A percentile compares a stretch with the other conserved stretches of the same genome.
Conservation (phyloP, 805 yeast genomes). For the Tetrapisispora pingtungensis region DNA sequence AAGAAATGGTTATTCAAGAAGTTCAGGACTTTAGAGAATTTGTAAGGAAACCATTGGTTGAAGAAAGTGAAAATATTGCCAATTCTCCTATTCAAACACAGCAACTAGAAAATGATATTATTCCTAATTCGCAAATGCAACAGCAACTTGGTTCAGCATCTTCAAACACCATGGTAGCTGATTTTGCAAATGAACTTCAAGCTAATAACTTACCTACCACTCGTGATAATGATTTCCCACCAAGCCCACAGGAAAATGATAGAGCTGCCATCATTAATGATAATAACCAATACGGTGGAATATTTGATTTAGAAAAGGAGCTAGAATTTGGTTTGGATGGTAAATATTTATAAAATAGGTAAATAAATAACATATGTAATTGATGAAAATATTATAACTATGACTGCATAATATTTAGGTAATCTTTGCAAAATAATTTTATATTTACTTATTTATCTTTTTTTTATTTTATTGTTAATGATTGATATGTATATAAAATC, state of each 20-base stretch:
- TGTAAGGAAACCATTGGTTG: conserved; percentile 67
- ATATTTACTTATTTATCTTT: no score
- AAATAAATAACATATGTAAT: no score
- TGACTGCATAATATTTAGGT: no score
- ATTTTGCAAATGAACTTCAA: background rate
- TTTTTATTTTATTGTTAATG: no score
- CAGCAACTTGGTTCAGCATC: background rate
- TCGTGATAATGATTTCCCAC: conserved; percentile 43
- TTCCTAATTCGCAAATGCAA: background rate
- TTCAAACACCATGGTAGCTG: background rate
- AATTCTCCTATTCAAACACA: conserved; percentile 7
- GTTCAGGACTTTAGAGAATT: conserved; percentile 68
- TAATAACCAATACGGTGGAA: conserved; percentile 11
- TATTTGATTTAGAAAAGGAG: conserved; percentile 48
- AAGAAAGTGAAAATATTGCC: conserved; percentile 32
- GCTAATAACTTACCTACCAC: conserved; percentile 26
- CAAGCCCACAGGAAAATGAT: conserved; percentile 49
- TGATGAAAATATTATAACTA: no score
- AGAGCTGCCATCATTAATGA: conserved; percentile 19
- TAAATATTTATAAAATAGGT: conserved; percentile 15
- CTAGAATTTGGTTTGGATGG: conserved; percentile 61
- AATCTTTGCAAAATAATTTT: no score
- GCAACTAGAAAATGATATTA: conserved; percentile 20
- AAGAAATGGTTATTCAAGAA: conserved; percentile 68
- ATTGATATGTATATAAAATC: background rate